phyloP scores from a whole-genome alignment of 352 stramenopile species.

The Pythium dissotocum region DNA sequence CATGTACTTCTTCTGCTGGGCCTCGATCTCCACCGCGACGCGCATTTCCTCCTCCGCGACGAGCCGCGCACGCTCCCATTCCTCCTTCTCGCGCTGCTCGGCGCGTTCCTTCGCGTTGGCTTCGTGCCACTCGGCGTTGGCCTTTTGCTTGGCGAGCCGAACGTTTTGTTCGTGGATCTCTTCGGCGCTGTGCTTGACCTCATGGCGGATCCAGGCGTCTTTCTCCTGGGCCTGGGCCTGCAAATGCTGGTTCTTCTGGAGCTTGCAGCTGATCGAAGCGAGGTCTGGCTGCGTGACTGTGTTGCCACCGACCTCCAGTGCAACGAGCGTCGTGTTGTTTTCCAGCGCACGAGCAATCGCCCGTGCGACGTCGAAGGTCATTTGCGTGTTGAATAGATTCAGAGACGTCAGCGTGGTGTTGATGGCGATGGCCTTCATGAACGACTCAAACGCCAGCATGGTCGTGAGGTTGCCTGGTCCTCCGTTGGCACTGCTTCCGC shows the following conservation, averaged over 20 bases:
- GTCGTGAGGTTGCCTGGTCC: conserved; percentile 5
- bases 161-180: conserved; percentile 35
- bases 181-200: conserved; percentile 36
- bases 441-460: conserved; percentile 39
- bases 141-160: conserved; percentile 39
- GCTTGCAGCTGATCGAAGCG: conserved; percentile 36
- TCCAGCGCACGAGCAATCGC: conserved; percentile 43
- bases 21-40: conserved; percentile 51
- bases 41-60: conserved; percentile 47
- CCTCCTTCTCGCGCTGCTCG: conserved; percentile 46
- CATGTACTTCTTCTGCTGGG: conserved; percentile 57
- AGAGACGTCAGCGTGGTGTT: conserved; percentile 50
- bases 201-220: conserved; percentile 17
- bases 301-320: conserved; percentile 55
- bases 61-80: conserved; percentile 48
- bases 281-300: conserved; percentile 48
- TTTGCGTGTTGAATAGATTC: conserved; percentile 64
- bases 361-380: conserved; percentile 48
- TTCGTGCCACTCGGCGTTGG: conserved; percentile 52
- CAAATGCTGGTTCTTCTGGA: conserved; percentile 48
- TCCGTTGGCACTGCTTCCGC: conserved; percentile 7
- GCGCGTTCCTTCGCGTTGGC: conserved; percentile 49
- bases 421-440: conserved; percentile 36
- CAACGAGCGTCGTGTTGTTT: conserved; percentile 52
- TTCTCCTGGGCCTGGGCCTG: conserved; percentile 35